Evolutionary conservation across 176 grass and related monocot species (phyloP).

Genomic region (Musa schizocarpa): DNA sequence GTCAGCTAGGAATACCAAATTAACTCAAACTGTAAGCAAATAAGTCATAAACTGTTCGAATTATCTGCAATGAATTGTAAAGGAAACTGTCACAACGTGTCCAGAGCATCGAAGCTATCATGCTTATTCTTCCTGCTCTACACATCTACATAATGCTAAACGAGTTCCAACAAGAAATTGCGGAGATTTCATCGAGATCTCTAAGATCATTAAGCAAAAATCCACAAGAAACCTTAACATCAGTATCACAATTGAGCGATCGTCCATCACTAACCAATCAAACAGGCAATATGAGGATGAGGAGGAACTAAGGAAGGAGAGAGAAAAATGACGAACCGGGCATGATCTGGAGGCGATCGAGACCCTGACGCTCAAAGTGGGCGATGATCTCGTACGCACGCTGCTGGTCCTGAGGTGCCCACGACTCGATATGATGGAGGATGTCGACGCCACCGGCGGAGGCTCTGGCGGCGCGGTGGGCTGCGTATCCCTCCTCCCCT

Average conservation of each 20-base stretch:
- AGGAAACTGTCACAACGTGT: no score
- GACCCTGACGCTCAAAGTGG: slow-evolving; percentile 64
- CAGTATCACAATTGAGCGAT: background rate
- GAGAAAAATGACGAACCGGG: slow-evolving; percentile 31
- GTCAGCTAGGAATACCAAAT: no score
- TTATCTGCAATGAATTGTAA: no score
- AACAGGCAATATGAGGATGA: background rate
- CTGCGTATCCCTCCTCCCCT: slow-evolving; percentile 48
- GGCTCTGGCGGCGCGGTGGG: slow-evolving; percentile 32
- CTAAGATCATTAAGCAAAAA: no score
- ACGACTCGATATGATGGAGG: slow-evolving; percentile 62
- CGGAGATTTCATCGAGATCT: no score
- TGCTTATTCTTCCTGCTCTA: no score
- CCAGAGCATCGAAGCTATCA: no score
- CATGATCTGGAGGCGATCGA: slow-evolving; percentile 95
- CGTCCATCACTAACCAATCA: background rate
- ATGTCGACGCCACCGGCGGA: slow-evolving; percentile 61
- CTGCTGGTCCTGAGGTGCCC: slow-evolving; percentile 48
- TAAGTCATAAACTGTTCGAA: no score
- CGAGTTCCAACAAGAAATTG: no score
- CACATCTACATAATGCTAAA: no score
- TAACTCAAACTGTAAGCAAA: no score
- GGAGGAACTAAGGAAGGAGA: background rate
- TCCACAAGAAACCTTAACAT: no score
- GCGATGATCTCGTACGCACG: slow-evolving; percentile 75